Evolutionary conservation across 176 grass and related monocot genomes (phyloP).

Genomic region (Microstegium vimineum): DNA sequence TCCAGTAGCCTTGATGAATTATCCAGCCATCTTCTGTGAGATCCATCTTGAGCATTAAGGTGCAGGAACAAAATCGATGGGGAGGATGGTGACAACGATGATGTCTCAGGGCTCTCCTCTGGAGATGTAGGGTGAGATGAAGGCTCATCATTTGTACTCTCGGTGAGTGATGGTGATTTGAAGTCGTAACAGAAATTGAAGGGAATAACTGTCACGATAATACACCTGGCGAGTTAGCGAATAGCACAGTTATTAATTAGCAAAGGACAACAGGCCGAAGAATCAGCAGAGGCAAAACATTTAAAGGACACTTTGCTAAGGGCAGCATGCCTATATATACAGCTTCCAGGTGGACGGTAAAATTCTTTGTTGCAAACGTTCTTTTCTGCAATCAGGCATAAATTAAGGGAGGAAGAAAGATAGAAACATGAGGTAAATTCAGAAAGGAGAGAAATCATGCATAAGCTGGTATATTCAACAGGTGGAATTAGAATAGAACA

Average conservation of each 20-base stretch:
- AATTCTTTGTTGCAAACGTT: constrained; percentile 6
- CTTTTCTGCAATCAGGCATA: not conserved
- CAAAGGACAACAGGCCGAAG: not conserved
- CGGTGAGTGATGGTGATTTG: not conserved
- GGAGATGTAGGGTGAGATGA: constrained; percentile 14
- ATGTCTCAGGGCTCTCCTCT: constrained; percentile 14
- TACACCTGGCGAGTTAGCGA: constrained; percentile 10
- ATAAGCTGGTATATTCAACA: not conserved
- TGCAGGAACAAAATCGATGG: not conserved
- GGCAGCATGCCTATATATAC: not conserved
- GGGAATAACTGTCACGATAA: constrained; percentile 11
- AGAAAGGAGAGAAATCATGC: constrained; percentile 9
- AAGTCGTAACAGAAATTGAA: not conserved
- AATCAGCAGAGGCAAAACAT: not conserved
- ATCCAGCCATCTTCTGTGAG: constrained; percentile 26
- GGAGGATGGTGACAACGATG: not conserved
- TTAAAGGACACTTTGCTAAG: not conserved
- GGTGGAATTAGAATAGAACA: not conserved
- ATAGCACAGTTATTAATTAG: not conserved
- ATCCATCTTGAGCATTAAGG: constrained; percentile 8
- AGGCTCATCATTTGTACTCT: constrained; percentile 11
- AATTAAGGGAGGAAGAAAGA: not conserved
- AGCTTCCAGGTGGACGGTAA: not conserved
- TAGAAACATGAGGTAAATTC: not conserved
- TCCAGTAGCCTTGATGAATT: constrained; percentile 32